phyloP scores from a whole-genome alignment of 805 yeast genomes.

The Cyberlindnera sargentensis region DNA sequence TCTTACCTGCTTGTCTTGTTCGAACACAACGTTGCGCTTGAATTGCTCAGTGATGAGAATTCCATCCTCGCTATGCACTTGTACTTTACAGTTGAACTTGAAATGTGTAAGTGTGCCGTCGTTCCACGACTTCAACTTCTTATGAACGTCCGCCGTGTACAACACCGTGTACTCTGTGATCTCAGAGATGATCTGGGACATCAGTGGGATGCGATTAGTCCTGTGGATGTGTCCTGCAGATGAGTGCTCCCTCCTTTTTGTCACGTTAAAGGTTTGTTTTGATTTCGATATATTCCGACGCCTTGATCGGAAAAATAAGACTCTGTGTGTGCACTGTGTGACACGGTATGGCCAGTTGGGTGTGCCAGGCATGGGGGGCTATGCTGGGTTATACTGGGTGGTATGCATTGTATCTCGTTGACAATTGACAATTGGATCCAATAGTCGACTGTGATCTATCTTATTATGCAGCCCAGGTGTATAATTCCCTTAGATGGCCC shows the following conservation, averaged over 20 bases:
- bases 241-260: too few species aligned
- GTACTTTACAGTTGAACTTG: constrained; percentile 18
- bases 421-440: too few species aligned
- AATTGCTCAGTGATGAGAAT: constrained; percentile 13
- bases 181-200: constrained; percentile 21
- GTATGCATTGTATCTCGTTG: too few species aligned
- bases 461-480: too few species aligned
- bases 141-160: constrained; percentile 16
- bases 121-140: constrained; percentile 19
- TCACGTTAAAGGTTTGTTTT: background rate
- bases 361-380: too few species aligned
- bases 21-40: constrained; percentile 5
- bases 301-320: too few species aligned
- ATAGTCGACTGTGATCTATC: too few species aligned
- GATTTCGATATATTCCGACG: background rate
- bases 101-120: constrained; percentile 20
- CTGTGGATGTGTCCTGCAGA: background rate
- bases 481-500: too few species aligned
- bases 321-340: too few species aligned
- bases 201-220: background rate
- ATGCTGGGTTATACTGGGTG: too few species aligned
- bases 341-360: too few species aligned
- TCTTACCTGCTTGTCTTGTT: constrained; percentile 11
- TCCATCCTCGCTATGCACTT: constrained; percentile 12
- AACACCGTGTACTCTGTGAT: constrained; percentile 16